These are phyloP conservation scores for Boletus insuetus DNA, from an alignment of 768 basidiomycete species.

Conservation along the genomic window DNA sequence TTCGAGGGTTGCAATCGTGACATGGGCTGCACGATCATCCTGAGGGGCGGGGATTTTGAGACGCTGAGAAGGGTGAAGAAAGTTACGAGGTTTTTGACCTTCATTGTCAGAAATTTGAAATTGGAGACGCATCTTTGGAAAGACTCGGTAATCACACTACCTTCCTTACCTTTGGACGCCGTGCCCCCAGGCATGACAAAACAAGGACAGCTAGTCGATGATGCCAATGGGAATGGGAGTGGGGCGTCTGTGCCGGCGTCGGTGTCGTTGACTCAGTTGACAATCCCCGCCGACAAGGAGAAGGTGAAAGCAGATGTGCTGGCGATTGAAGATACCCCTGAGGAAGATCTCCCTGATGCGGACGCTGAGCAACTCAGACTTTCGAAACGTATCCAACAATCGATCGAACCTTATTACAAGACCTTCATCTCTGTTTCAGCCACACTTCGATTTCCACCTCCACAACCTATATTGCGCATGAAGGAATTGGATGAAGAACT, in stretches of 20 bases:
- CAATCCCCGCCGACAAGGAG: conserved; percentile 17
- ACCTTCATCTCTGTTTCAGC: conserved; percentile 95
- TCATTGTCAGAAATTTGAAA: conserved; percentile 91
- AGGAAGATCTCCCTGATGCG: conserved; percentile 59
- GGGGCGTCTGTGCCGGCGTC: conserved; percentile 18
- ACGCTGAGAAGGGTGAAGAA: conserved; percentile 85
- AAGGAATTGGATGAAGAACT: conserved; percentile 82
- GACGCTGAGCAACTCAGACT: conserved; percentile 69
- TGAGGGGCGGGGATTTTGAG: conserved; percentile 83
- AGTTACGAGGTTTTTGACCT: conserved; percentile 87
- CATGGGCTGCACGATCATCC: conserved; percentile 90
- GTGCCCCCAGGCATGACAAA: conserved; percentile 42
- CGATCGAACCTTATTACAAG: conserved; percentile 77
- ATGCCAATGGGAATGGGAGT: conserved; percentile 22
- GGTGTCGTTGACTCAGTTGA: conserved; percentile 25
- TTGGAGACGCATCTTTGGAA: conserved; percentile 95
- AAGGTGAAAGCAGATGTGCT: conserved; percentile 7
- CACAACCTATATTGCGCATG: conserved; percentile 85
- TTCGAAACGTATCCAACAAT: conserved; percentile 74
- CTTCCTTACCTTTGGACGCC: conserved; percentile 63
- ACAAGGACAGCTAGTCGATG: conserved; percentile 26
- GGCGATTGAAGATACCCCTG: conserved; percentile 30
- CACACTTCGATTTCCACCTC: conserved; percentile 88
- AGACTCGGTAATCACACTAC: conserved; percentile 77
- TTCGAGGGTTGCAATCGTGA: conserved; percentile 95